Conservation (phyloP, 2,329 filamentous ascomycete species). For the Epichloe gansuensis region DNA sequence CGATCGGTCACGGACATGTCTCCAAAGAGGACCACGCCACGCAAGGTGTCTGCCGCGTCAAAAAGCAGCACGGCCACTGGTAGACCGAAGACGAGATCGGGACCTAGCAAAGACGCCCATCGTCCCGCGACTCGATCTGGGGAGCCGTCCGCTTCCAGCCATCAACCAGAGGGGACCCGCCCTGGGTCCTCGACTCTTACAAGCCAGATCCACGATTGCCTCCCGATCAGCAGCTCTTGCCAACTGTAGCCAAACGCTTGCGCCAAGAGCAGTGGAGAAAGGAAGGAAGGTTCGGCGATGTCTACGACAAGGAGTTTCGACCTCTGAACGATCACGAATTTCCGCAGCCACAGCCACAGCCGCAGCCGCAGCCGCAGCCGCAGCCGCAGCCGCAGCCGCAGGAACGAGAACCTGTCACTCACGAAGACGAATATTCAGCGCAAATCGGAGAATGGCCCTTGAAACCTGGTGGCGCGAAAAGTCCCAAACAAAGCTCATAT, state of each 20-base stretch:
- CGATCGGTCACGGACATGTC: slow-evolving; percentile 37
- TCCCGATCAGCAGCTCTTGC: slow-evolving; percentile 88
- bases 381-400: slow-evolving; percentile 20
- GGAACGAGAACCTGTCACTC: slow-evolving; percentile 17
- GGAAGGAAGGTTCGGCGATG: slow-evolving; percentile 73
- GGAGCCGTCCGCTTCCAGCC: slow-evolving; percentile 35
- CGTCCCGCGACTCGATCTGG: slow-evolving; percentile 53
- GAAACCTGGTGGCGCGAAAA: slow-evolving; percentile 32
- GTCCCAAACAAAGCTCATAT: slow-evolving; percentile 38
- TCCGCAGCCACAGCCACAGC: slow-evolving; percentile 25
- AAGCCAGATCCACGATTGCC: slow-evolving; percentile 90
- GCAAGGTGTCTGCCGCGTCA: slow-evolving; percentile 33
- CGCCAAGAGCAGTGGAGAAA: slow-evolving; percentile 94
- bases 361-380: slow-evolving; percentile 24
- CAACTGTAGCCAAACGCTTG: slow-evolving; percentile 80
- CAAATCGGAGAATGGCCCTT: slow-evolving; percentile 47
- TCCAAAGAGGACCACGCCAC: slow-evolving; percentile 37
- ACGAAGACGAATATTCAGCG: slow-evolving; percentile 18
- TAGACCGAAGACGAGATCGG: slow-evolving; percentile 53
- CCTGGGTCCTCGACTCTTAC: slow-evolving; percentile 90
- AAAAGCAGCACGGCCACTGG: slow-evolving; percentile 30
- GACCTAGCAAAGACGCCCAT: slow-evolving; percentile 35
- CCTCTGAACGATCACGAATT: slow-evolving; percentile 60
- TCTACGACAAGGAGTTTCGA: slow-evolving; percentile 80
- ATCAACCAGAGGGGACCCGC: slow-evolving; percentile 86